Conservation (phyloP, 495 filamentous ascomycete genomes). For the Hypoxylon crocopeplum region DNA sequence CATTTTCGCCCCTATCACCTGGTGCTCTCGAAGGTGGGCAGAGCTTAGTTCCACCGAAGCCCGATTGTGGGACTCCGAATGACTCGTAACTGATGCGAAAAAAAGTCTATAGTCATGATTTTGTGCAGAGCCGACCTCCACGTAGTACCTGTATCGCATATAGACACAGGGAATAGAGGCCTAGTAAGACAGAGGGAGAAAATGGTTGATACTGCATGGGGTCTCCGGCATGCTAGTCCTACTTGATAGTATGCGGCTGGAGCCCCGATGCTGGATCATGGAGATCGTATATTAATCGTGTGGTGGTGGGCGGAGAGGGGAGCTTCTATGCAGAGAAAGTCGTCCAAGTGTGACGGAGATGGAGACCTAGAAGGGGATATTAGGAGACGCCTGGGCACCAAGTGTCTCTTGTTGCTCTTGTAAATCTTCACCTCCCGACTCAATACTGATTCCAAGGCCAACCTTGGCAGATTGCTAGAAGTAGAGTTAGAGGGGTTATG, state of each 20-base stretch:
- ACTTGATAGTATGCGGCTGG: not conserved
- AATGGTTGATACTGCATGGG: conserved; percentile 14
- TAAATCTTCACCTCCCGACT: conserved; percentile 85
- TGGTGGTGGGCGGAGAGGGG: conserved; percentile 33
- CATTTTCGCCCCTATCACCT: conserved; percentile 28
- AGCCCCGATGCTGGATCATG: conserved; percentile 2
- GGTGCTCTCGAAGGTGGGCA: conserved; percentile 5
- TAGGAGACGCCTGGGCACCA: conserved; percentile 52
- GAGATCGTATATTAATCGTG: conserved; percentile 24
- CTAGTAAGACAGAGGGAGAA: conserved; percentile 34
- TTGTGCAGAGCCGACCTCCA: conserved; percentile 30
- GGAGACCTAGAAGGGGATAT: conserved; percentile 62
- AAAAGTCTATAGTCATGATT: conserved; percentile 38
- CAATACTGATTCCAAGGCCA: conserved; percentile 92
- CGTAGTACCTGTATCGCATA: conserved; percentile 10
- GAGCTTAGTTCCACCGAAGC: conserved; percentile 20
- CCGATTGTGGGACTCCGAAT: conserved; percentile 12
- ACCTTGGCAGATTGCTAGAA: conserved; percentile 90
- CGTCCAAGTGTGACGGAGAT: conserved; percentile 28
- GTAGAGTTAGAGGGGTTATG: conserved; percentile 28
- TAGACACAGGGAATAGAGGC: conserved; percentile 21
- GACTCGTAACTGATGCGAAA: conserved; percentile 20
- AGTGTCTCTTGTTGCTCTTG: conserved; percentile 85
- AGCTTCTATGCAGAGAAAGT: conserved; percentile 33
- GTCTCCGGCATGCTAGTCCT: conserved; percentile 14